Evolutionary conservation across 2,329 filamentous ascomycete genomes (phyloP), one percentile per base, ranked within the genome.

Genomic region (Clonostachys sp.): DNA sequence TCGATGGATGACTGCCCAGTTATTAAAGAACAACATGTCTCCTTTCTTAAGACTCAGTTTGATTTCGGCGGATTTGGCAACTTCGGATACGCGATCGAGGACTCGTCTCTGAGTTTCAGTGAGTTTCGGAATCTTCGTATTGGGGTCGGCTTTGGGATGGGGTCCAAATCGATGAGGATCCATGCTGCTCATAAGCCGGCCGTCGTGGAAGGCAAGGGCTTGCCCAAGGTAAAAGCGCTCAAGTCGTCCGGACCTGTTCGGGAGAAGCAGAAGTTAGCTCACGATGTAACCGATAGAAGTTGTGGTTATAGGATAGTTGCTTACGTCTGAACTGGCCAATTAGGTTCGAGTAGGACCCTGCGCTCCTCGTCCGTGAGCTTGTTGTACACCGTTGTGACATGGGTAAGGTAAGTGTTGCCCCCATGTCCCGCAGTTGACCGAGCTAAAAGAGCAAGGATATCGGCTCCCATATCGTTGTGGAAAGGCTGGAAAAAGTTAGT

Each of bases 371-470:
- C 63, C 0, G 81, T 81, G 3, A 86, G 65, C 57, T 84, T 74
- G 52, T 86, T 86, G 58, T 86, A 86, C 4, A 86, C 75, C 3
- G 67, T 66, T 73, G 76, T 80, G 24, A 72, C 77, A n/a, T 13
- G 14, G 17, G 41, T 30, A 33, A 43, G 16, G 16, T 13, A 13
- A 30, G 12, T 43, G 9, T 30, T 43, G 12, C 41, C 41, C n/a
- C 41, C 41, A 17, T n/a, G 10, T 12, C 20, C 20, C 20, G 18
- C 41, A 13, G 12, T 24, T 20, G n/a, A 10, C 9, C 16, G 16
- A n/a, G 24, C 24, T 12, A 20, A 16, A 13, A 43, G 16, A 45
- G 18, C 41, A 33, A 43, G 10, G 17, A 24, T 30, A 16, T 43
- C 41, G 16, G 16, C 41, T n/a, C 24, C 13, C 13, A 18, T 39